A percentile compares a stretch with the other conserved stretches of the same genome.
Evolutionary conservation across 2,329 filamentous ascomycete genomes (phyloP).

Genomic region (Alternaria sp.): DNA sequence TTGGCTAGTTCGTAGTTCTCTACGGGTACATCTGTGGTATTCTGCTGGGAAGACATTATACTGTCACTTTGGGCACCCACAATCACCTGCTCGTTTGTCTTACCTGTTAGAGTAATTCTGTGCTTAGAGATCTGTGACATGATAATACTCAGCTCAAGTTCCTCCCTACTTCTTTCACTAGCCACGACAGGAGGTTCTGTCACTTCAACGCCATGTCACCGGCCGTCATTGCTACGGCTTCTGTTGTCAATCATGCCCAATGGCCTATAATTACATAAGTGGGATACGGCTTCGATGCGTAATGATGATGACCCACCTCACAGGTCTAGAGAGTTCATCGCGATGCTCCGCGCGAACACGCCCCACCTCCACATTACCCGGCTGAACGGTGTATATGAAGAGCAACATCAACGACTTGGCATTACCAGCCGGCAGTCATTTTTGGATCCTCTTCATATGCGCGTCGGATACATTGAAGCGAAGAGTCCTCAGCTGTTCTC

Average conservation of each 20-base stretch:
- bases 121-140: not conserved
- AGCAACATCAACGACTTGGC: conserved; percentile 3
- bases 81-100: not conserved
- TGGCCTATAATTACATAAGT: not conserved
- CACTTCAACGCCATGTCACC: too few species aligned
- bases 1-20: not conserved
- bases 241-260: not conserved
- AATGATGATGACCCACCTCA: not conserved
- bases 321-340: not conserved
- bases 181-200: too few species aligned
- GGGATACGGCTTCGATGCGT: not conserved
- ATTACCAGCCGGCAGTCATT: not conserved
- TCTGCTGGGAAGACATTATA: not conserved
- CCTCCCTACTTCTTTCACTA: too few species aligned
- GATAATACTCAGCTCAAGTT: too few species aligned
- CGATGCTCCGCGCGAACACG: not conserved
- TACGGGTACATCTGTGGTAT: not conserved
- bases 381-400: not conserved
- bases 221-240: not conserved
- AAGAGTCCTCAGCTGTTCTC: not conserved
- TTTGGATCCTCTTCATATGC: not conserved
- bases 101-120: not conserved
- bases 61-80: not conserved
- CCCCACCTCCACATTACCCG: conserved; percentile 4
- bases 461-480: not conserved